Evolutionary conservation across 177 flowering plant genomes (phyloP).

Genomic region (Vitis hybrid): DNA sequence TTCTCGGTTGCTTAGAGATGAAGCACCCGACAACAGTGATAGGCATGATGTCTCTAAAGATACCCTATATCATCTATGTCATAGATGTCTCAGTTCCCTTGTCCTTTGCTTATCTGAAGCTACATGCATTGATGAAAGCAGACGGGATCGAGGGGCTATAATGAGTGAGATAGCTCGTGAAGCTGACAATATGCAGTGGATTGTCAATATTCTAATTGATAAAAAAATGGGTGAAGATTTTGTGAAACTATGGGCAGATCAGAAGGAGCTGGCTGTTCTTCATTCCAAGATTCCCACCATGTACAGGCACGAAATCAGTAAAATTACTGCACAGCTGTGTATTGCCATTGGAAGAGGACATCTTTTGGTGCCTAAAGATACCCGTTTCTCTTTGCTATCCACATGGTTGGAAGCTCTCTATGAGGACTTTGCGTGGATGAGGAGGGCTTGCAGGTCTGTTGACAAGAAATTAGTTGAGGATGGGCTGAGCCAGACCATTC

Average conservation of each 20-base stretch:
- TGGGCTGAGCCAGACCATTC: conserved; percentile 80
- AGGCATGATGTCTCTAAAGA: conserved; percentile 60
- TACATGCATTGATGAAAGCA: conserved; percentile 45
- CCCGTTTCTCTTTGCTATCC: conserved; percentile 52
- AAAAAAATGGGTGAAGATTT: conserved; percentile 73
- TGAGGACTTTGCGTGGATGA: conserved; percentile 92
- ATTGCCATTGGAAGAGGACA: conserved; percentile 78
- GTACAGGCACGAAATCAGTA: conserved; percentile 83
- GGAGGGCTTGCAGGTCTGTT: conserved; percentile 54
- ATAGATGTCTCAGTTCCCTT: conserved; percentile 72
- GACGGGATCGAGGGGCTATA: conserved; percentile 53
- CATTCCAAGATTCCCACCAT: conserved; percentile 78
- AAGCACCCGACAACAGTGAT: conserved; percentile 21
- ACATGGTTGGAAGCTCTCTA: conserved; percentile 93
- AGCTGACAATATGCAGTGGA: conserved; percentile 88
- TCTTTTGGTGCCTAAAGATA: conserved; percentile 69
- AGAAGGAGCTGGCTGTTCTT: conserved; percentile 77
- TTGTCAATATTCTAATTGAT: conserved; percentile 71
- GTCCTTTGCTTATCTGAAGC: conserved; percentile 65
- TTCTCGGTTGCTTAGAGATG: conserved; percentile 66
- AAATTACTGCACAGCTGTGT: conserved; percentile 79
- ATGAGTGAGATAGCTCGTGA: conserved; percentile 81
- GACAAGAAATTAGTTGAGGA: conserved; percentile 82
- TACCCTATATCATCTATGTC: conserved; percentile 70
- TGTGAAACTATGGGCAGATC: conserved; percentile 89